A percentile compares a stretch with the other conserved stretches of the same genome.
phyloP scores from a whole-genome alignment of 495 filamentous ascomycete species.

The Lentithecium fluviatile region DNA sequence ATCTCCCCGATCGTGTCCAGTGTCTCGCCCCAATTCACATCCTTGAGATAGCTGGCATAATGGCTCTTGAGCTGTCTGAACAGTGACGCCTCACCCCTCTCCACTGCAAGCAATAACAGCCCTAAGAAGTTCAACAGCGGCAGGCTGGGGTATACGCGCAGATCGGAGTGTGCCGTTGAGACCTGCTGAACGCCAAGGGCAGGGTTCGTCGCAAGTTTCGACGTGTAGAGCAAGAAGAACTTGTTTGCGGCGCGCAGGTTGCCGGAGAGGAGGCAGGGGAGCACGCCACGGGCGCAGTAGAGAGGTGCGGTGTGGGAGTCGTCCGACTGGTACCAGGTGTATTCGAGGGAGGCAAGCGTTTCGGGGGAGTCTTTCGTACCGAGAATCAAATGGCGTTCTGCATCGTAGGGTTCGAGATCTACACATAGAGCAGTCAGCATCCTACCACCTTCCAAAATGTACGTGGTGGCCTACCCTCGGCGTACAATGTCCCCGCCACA shows the following conservation, averaged over 20 bases:
- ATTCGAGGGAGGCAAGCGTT: slow-evolving; percentile 76
- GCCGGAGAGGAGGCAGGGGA: slow-evolving; percentile 87
- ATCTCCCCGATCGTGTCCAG: slow-evolving; percentile 88
- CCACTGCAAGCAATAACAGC: slow-evolving; percentile 76
- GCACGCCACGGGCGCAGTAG: slow-evolving; percentile 83
- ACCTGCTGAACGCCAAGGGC: slow-evolving; percentile 76
- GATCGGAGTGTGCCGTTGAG: slow-evolving; percentile 68
- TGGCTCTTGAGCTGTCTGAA: slow-evolving; percentile 79
- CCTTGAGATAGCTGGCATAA: slow-evolving; percentile 73
- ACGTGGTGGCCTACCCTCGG: slow-evolving; percentile 58
- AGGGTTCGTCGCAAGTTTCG: slow-evolving; percentile 66
- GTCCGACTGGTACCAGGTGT: slow-evolving; percentile 88
- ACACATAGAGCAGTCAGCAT: slow-evolving; percentile 3
- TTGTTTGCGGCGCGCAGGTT: slow-evolving; percentile 87
- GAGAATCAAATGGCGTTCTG: slow-evolving; percentile 83
- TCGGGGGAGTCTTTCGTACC: slow-evolving; percentile 88
- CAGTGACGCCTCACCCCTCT: slow-evolving; percentile 75
- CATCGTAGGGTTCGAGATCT: slow-evolving; percentile 88
- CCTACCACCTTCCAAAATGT: neutral
- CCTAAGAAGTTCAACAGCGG: slow-evolving; percentile 92
- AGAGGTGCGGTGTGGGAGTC: slow-evolving; percentile 84
- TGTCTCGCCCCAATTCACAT: slow-evolving; percentile 78
- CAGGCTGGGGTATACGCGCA: slow-evolving; percentile 79
- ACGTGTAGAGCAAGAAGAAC: slow-evolving; percentile 75
- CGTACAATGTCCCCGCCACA: slow-evolving; percentile 82